Percentiles rank a stretch among this genome's conserved stretches.
Conservation (phyloP, 2,329 filamentous ascomycete genomes). For the Aspergillus felis region DNA sequence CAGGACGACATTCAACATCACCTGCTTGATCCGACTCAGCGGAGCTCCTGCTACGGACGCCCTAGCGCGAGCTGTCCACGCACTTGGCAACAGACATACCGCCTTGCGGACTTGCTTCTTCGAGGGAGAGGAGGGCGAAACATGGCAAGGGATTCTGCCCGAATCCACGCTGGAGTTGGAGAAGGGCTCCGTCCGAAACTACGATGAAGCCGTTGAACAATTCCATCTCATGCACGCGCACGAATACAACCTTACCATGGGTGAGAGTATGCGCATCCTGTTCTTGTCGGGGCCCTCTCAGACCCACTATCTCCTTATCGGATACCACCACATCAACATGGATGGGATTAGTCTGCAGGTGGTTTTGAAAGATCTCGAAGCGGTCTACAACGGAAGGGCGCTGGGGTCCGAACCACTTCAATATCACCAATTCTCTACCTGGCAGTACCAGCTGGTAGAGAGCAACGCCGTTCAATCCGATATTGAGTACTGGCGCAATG, state of each 20-base stretch:
- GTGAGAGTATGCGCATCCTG: constrained; percentile 14
- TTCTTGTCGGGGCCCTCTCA: constrained; percentile 33
- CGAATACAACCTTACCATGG: constrained; percentile 35
- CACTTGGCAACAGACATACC: no score
- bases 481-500: no score
- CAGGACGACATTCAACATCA: no score
- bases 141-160: no score
- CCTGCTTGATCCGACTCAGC: no score
- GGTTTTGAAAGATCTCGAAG: constrained; percentile 42
- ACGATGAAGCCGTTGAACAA: no score
- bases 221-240: neutral
- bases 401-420: constrained; percentile 14
- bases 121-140: no score
- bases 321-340: constrained; percentile 47
- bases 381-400: constrained; percentile 5
- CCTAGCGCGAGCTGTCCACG: no score
- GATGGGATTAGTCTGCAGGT: constrained; percentile 44
- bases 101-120: no score
- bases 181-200: no score
- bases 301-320: constrained; percentile 39
- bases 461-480: constrained; percentile 17
- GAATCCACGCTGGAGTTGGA: no score
- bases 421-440: constrained; percentile 28
- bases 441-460: constrained; percentile 24
- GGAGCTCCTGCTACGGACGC: no score